Evolutionary conservation across 2,329 filamentous ascomycete genomes (phyloP).

Genomic region (Colletotrichum trifolii): DNA sequence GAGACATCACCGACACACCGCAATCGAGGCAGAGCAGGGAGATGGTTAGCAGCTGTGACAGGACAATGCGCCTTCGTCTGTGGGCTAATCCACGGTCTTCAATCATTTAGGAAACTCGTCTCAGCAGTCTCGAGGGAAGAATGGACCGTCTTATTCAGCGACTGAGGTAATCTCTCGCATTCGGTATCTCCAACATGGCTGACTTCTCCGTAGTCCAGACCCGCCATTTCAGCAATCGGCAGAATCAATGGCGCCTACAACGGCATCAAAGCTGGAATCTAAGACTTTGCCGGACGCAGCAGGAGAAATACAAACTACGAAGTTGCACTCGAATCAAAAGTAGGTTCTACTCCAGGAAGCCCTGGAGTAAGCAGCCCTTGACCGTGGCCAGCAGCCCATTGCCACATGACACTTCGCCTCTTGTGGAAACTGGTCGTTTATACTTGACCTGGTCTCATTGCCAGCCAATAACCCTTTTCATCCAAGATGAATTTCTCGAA

Average conservation of each 20-base stretch:
- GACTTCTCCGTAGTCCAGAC: background rate
- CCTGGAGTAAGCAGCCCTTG: background rate
- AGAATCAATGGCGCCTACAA: background rate
- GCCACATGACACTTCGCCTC: background rate
- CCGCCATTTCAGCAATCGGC: background rate
- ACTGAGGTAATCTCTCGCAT: background rate
- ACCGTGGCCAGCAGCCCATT: background rate
- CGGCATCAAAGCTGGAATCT: too few relatives aligned
- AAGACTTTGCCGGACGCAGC: too few relatives aligned
- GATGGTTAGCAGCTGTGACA: background rate
- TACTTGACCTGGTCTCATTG: constrained; percentile 61
- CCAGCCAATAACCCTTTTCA: constrained; percentile 61
- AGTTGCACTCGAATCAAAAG: too few relatives aligned
- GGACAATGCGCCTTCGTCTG: background rate
- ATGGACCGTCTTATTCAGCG: constrained; percentile 24
- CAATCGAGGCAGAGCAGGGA: constrained; percentile 9
- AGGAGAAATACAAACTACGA: too few relatives aligned
- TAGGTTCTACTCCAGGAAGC: too few relatives aligned
- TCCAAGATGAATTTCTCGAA: constrained; percentile 51
- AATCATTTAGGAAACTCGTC: background rate
- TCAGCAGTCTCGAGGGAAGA: constrained; percentile 21
- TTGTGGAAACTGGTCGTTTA: constrained; percentile 7
- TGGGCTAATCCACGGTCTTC: background rate
- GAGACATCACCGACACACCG: constrained; percentile 2
- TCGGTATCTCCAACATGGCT: background rate